Conservation (phyloP, 495 filamentous ascomycete species). For the Penicillium lividum region DNA sequence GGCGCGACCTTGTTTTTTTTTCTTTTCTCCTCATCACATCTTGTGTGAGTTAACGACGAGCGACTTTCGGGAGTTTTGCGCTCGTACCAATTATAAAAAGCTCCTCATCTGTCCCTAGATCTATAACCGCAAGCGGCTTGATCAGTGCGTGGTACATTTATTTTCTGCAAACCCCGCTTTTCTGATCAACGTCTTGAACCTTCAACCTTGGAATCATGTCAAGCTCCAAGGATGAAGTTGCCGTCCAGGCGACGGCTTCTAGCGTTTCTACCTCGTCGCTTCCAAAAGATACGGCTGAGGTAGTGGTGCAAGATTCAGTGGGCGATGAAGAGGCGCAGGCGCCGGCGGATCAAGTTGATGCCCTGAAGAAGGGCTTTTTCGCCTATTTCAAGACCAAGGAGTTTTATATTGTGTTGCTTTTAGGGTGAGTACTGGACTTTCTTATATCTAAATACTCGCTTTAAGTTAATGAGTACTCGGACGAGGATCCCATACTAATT, state of each 20-base stretch:
- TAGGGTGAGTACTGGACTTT: conserved; percentile 59
- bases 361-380: conserved; percentile 62
- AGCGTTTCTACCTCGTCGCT: conserved; percentile 18
- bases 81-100: conserved; percentile 53
- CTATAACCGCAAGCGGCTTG: conserved; percentile 1
- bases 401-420: conserved; percentile 78
- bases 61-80: conserved; percentile 63
- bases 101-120: conserved; percentile 29
- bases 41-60: conserved; percentile 36
- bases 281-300: conserved; percentile 27
- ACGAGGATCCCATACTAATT: neutral
- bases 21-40: conserved; percentile 4
- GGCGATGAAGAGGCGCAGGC: conserved; percentile 19
- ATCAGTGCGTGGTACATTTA: neutral
- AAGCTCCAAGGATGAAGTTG: conserved; percentile 30
- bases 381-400: conserved; percentile 80
- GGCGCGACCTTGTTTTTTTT: conserved; percentile 8
- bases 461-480: no score
- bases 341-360: conserved; percentile 39
- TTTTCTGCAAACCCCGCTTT: conserved; percentile 10
- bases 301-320: conserved; percentile 19
- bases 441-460: neutral
- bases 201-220: conserved; percentile 20
- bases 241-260: conserved; percentile 27
- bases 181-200: conserved; percentile 1